A percentile compares a stretch with the other conserved stretches of the same genome.
These are phyloP conservation scores for Entomortierella beljakovae DNA, from an alignment of 192 early-diverging fungal genomes.

Conservation along the genomic window DNA sequence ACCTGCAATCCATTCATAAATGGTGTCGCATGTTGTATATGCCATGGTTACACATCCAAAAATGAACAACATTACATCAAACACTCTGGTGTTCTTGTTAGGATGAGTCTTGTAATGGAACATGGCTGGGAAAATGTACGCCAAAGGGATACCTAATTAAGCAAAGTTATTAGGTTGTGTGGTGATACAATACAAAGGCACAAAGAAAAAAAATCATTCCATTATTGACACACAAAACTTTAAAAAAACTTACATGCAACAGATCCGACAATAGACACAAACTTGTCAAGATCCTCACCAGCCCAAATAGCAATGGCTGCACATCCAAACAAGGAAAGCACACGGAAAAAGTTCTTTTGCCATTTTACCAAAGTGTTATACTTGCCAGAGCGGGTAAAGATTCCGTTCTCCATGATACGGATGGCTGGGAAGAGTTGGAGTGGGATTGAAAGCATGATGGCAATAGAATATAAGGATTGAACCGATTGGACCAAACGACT, in stretches of 20 bases:
- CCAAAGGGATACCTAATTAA: slow-evolving; percentile 68
- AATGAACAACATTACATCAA: slow-evolving; percentile 71
- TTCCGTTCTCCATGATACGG: slow-evolving; percentile 88
- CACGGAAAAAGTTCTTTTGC: slow-evolving; percentile 88
- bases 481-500: slow-evolving; percentile 73
- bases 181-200: not conserved
- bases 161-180: not conserved
- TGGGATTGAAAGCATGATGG: slow-evolving; percentile 94
- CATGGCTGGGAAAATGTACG: slow-evolving; percentile 89
- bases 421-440: slow-evolving; percentile 94
- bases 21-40: slow-evolving; percentile 85
- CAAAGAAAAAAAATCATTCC: not conserved
- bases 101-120: slow-evolving; percentile 83
- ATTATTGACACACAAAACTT: too few relatives aligned
- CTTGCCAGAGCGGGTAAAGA: slow-evolving; percentile 91
- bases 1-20: slow-evolving; percentile 66
- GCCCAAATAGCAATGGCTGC: slow-evolving; percentile 82
- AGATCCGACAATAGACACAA: slow-evolving; percentile 68
- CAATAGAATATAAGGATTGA: slow-evolving; percentile 89
- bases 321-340: slow-evolving; percentile 72
- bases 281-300: slow-evolving; percentile 81
- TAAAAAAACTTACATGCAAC: slow-evolving; percentile 37
- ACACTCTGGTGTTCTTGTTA: slow-evolving; percentile 56
- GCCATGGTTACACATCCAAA: slow-evolving; percentile 80
- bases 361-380: slow-evolving; percentile 81